Base-by-base conservation (phyloP, 306 rosid species). In the Rosa rugosa region DNA sequence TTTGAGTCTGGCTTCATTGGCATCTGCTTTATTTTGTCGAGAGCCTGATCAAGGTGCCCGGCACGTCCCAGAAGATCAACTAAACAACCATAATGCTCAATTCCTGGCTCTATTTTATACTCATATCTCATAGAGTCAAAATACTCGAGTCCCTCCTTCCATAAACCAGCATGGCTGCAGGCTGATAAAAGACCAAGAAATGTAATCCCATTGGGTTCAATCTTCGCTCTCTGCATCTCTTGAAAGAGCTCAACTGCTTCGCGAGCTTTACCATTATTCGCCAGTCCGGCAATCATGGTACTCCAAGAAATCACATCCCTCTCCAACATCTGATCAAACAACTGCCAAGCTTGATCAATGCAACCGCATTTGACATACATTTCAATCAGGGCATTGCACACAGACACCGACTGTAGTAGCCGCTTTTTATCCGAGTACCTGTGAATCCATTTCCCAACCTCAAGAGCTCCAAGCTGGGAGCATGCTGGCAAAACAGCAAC, bases 221-320 rank as follows among this genome's bases (percentile, higher is more conserved):
- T 84, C 42, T 70, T 50, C 16, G 77, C 77, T 73, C 78, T 85
- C 71, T 76, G 85, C 98, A 92, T 92, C 1, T 76, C 89, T 72
- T 77, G 83, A 81, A 95, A 95, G 38, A 91, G 77, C 70, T 77
- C 72, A 60, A 92, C 84, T 69, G 98, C 97, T 53, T 79, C 88
- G 6, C 36, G 69, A 78, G 86, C 97, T 73, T 83, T 83, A 10
- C 97, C 97, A 56, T 89, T 82, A 79, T 93, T 91, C 2, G 96
- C 96, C 64, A 91, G 69, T 71, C 91, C 98, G 8, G 86, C 88
- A 46, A 88, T 88, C 92, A 92, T 83, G 22, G 91, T 92, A 76
- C 93, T 94, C 97, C 99, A 92, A 73, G 97, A 90, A 72, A 94
- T 84, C 71, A 92, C 92, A 81, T 87, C 94, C 89, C 85, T 88